Evolutionary conservation across 148 eudicot genomes (phyloP).

Genomic region (Agrostemma githago): DNA sequence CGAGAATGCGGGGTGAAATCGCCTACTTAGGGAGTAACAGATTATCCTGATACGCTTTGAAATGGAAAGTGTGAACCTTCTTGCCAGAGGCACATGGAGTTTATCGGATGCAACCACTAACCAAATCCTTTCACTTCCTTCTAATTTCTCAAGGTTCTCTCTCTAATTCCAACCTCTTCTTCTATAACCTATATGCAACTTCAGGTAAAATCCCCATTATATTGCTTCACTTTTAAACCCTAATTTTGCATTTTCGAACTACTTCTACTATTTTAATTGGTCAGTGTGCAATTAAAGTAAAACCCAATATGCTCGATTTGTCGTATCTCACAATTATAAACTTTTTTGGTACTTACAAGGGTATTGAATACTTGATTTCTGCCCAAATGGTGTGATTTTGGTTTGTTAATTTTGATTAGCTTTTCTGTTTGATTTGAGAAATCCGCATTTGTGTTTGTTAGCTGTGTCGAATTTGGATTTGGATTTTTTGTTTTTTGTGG

Average conservation of each 20-base stretch:
- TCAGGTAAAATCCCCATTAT: conserved; percentile 19
- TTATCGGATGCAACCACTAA: no score
- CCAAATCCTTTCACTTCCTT: conserved; percentile 14
- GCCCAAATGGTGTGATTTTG: not conserved
- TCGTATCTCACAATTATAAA: not conserved
- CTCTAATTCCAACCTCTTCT: not conserved
- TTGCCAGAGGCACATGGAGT: no score
- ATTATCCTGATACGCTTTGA: no score
- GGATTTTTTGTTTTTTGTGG: not conserved
- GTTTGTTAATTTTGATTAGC: not conserved
- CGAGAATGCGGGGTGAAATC: no score
- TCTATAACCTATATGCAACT: conserved; percentile 16
- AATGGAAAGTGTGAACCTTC: no score
- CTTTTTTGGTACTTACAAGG: not conserved
- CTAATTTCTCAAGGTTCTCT: not conserved
- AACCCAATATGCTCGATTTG: not conserved
- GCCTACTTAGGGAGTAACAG: no score
- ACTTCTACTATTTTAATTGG: conserved; percentile 3
- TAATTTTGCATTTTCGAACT: conserved; percentile 6
- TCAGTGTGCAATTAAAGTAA: not conserved
- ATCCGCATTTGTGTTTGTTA: not conserved
- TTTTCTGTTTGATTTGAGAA: not conserved
- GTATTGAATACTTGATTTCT: not conserved
- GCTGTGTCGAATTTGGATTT: not conserved
- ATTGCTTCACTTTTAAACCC: conserved; percentile 23